Evolutionary conservation across 768 basidiomycete species (phyloP).

Genomic region (Pluteus cervinus): DNA sequence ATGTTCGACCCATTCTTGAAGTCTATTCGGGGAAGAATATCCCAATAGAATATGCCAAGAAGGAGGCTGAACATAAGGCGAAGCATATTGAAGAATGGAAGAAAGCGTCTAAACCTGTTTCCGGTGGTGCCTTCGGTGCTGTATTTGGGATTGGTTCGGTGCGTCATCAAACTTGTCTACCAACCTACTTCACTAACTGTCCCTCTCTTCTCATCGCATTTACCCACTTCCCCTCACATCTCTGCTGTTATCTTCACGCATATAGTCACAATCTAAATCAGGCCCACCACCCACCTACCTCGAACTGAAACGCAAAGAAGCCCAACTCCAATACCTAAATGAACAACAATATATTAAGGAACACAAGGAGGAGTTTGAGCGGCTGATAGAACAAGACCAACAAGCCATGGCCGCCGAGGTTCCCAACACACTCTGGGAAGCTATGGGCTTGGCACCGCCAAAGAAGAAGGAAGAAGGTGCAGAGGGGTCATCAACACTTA

Average conservation of each 20-base stretch:
- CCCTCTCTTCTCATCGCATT: not conserved
- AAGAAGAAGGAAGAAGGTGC: constrained; percentile 6
- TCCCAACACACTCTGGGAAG: constrained; percentile 44
- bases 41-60: constrained; percentile 81
- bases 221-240: constrained; percentile 1
- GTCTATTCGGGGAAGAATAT: constrained; percentile 88
- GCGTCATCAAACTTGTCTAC: constrained; percentile 6
- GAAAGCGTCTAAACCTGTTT: constrained; percentile 29
- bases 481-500: not conserved
- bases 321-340: constrained; percentile 41
- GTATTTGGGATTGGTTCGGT: constrained; percentile 32
- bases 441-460: too few relatives aligned
- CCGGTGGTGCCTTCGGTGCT: constrained; percentile 28
- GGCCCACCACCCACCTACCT: constrained; percentile 44
- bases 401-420: constrained; percentile 35
- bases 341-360: constrained; percentile 44
- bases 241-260: constrained; percentile 2
- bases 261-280: constrained; percentile 15
- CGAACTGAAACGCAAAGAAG: constrained; percentile 46
- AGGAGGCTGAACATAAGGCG: constrained; percentile 78
- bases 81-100: constrained; percentile 82
- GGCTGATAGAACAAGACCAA: constrained; percentile 31
- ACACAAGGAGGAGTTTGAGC: constrained; percentile 41
- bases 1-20: constrained; percentile 83
- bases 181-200: not conserved